Conservation (phyloP, 805 yeast species). For the Phaffomyces antillensis region DNA sequence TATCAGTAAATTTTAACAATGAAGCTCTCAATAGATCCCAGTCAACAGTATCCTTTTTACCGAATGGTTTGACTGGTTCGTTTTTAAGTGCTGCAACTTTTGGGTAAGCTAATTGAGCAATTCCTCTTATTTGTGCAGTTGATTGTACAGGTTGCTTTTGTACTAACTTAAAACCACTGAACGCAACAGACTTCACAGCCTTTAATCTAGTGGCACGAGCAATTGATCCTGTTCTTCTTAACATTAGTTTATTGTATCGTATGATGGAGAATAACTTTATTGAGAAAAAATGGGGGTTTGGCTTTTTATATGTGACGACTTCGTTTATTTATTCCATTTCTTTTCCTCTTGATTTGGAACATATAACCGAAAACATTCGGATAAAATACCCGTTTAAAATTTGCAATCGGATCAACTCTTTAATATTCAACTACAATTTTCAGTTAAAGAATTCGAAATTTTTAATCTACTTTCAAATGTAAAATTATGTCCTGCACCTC, state of each 20-base stretch:
- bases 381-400: neutral
- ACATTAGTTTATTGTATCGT: neutral
- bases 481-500: no score
- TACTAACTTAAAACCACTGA: neutral
- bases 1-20: slow-evolving; percentile 52
- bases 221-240: slow-evolving; percentile 1
- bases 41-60: slow-evolving; percentile 46
- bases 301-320: neutral
- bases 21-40: slow-evolving; percentile 70
- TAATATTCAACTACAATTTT: no score
- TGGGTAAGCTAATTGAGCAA: slow-evolving; percentile 49
- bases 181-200: neutral
- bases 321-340: neutral
- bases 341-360: neutral
- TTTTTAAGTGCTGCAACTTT: slow-evolving; percentile 56
- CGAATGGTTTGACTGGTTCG: slow-evolving; percentile 58
- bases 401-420: neutral
- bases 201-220: slow-evolving; percentile 1
- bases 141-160: no score
- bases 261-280: neutral
- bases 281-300: neutral
- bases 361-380: slow-evolving; percentile 2
- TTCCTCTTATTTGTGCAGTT: slow-evolving; percentile 17
- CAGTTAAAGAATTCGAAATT: no score
- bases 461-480: no score